These are phyloP conservation scores for Verbascum thapsus DNA, from an alignment of 257 asterid genomes.

Conservation along the genomic window DNA sequence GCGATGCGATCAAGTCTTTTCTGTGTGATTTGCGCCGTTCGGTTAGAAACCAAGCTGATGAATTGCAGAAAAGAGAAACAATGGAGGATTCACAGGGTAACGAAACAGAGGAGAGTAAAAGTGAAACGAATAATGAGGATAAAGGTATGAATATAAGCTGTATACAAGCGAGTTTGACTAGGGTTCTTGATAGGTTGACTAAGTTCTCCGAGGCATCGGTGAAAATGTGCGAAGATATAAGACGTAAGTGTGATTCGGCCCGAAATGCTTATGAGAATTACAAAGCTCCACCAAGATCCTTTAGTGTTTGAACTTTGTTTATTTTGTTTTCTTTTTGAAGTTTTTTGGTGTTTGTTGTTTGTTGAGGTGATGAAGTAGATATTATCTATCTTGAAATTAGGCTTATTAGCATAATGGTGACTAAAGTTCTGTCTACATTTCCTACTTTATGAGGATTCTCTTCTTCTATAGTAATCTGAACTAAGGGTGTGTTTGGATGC, in stretches of 20 bases:
- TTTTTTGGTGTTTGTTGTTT: slow-evolving; percentile 1
- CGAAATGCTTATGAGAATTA: slow-evolving; percentile 68
- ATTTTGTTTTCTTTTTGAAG: background rate
- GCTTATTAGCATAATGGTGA: too few species aligned
- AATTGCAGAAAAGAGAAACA: slow-evolving; percentile 33
- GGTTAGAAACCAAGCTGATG: slow-evolving; percentile 48
- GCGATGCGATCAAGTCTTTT: slow-evolving; percentile 68
- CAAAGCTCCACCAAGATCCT: slow-evolving; percentile 72
- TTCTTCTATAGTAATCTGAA: too few species aligned
- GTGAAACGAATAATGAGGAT: slow-evolving; percentile 41
- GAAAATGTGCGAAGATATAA: slow-evolving; percentile 82
- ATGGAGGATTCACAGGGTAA: slow-evolving; percentile 25
- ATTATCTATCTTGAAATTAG: too few species aligned
- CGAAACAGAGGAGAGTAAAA: slow-evolving; percentile 35
- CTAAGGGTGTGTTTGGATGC: too few species aligned
- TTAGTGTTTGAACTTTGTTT: slow-evolving; percentile 75
- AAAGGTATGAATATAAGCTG: slow-evolving; percentile 47
- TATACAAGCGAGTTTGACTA: slow-evolving; percentile 74
- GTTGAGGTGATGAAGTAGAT: slow-evolving; percentile 20
- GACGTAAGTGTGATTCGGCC: slow-evolving; percentile 75
- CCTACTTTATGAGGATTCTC: too few species aligned
- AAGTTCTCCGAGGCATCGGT: slow-evolving; percentile 87
- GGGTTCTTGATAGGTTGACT: slow-evolving; percentile 76
- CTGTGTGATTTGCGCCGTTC: slow-evolving; percentile 58
- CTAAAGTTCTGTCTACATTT: too few species aligned